Conservation (phyloP, 1,139 yeast genomes). For the Pichia cactophila region DNA sequence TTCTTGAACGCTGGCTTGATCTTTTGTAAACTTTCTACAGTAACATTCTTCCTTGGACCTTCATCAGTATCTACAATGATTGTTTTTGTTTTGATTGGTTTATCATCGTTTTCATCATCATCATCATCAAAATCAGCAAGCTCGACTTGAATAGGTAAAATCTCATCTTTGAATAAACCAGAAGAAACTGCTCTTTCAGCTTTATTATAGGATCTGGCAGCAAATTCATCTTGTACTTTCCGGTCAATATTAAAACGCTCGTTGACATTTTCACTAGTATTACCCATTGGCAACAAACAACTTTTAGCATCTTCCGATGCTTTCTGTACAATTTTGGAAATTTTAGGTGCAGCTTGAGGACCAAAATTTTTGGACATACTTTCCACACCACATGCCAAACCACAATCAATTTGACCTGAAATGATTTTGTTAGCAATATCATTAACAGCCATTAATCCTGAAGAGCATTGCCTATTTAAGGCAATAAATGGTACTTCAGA, state of each 20-base stretch:
- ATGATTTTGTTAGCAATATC: slow-evolving; percentile 84
- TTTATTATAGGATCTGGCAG: slow-evolving; percentile 77
- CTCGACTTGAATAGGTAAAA: slow-evolving; percentile 58
- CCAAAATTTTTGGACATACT: slow-evolving; percentile 86
- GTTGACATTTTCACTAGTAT: slow-evolving; percentile 75
- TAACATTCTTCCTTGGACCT: slow-evolving; percentile 86
- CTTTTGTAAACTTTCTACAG: slow-evolving; percentile 65
- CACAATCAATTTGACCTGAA: slow-evolving; percentile 83
- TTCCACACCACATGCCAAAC: slow-evolving; percentile 89
- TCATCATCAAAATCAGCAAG: slow-evolving; percentile 33
- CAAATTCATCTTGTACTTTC: slow-evolving; percentile 74
- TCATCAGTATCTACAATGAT: slow-evolving; percentile 67
- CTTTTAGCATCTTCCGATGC: slow-evolving; percentile 44
- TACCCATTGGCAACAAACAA: slow-evolving; percentile 87
- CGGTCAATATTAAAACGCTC: slow-evolving; percentile 57
- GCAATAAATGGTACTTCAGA: slow-evolving; percentile 69
- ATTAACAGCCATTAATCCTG: slow-evolving; percentile 85
- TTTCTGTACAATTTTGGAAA: slow-evolving; percentile 42
- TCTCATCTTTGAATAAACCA: slow-evolving; percentile 81
- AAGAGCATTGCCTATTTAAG: slow-evolving; percentile 88
- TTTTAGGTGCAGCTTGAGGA: slow-evolving; percentile 56
- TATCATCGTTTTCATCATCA: slow-evolving; percentile 10
- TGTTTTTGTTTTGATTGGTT: slow-evolving; percentile 35
- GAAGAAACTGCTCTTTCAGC: slow-evolving; percentile 65
- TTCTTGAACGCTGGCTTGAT: slow-evolving; percentile 82